Base-by-base conservation (phyloP, 345 rosid genomes). In the Sisymbrium altissimum region DNA sequence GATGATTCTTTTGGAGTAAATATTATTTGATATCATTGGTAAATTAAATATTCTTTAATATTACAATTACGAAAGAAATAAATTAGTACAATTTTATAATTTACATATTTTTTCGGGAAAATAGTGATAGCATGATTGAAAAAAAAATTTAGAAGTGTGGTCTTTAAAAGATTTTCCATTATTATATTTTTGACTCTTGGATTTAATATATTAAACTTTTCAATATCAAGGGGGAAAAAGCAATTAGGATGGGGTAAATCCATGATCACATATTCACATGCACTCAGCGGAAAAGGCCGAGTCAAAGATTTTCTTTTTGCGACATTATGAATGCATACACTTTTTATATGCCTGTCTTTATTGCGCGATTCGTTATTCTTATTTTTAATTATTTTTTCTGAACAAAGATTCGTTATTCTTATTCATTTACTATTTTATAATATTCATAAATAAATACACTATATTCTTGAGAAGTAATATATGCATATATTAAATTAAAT, bases 261-360 rank as follows among this genome's bases (percentile, higher is more conserved):
- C 56, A 52, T 25, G 56, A 52, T 52, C 58, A n/a, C n/a, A n/a
- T n/a, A n/a, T n/a, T n/a, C n/a, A n/a, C n/a, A n/a, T n/a, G n/a
- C 58, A 27, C 58, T 6, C 18, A 27, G 58, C 58, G 18, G 4
- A 53, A 53, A 27, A 53, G 58, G 3, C 3, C 35, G 35, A 72
- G 54, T 62, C 54, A 62, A 62, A 50, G 62, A 52, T 62, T 8
- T 72, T 61, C 15, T 49, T 71, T 61, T 12, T 9, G 68, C 11
- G n/a, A 30, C 44, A 49, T 53, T 18, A 27, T 53, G 58, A 52
- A 9, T 25, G 6, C 62, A 19, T 13, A 61, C 10, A 38, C 25
- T 46, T 18, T 41, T 7, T 41, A n/a, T n/a, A n/a, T n/a, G n/a
- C n/a, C n/a, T n/a, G n/a, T n/a, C n/a, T n/a, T n/a, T n/a, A n/a